phyloP scores from a whole-genome alignment of 768 basidiomycete genomes.

The Russula dissimulans region DNA sequence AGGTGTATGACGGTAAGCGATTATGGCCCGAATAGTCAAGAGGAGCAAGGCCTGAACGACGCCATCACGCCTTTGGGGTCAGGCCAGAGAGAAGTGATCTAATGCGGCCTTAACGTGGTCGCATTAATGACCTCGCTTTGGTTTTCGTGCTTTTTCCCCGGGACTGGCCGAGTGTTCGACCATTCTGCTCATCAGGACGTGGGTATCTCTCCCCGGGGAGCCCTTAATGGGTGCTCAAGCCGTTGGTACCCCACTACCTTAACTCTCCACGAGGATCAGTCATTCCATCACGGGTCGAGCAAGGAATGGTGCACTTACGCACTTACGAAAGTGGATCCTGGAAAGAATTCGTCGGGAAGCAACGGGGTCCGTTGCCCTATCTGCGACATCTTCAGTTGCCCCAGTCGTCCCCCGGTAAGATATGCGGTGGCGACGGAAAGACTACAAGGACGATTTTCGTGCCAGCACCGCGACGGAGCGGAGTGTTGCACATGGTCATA shows the following conservation, averaged over 20 bases:
- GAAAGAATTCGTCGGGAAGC: not conserved
- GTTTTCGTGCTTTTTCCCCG: not conserved
- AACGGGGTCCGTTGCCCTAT: not conserved
- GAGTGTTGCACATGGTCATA: not conserved
- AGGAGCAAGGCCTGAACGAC: not conserved
- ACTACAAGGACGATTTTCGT: not conserved
- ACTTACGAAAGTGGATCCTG: constrained; percentile 2
- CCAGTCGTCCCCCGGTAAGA: not conserved
- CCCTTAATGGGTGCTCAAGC: too few relatives aligned
- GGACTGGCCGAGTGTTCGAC: not conserved
- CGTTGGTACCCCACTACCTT: too few relatives aligned
- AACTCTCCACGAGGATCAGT: not conserved
- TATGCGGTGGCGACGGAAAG: not conserved
- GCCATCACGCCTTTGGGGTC: too few relatives aligned
- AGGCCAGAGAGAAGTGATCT: not conserved
- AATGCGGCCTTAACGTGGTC: not conserved
- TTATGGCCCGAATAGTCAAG: not conserved
- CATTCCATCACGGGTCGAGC: not conserved
- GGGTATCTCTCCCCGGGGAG: not conserved
- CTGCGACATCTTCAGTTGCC: too few relatives aligned
- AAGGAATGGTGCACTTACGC: not conserved
- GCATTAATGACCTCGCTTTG: not conserved
- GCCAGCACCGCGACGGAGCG: not conserved
- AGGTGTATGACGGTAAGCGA: too few relatives aligned
- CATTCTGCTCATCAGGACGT: not conserved